phyloP scores from a whole-genome alignment of 495 filamentous ascomycete species.

The Tuber aestivum region DNA sequence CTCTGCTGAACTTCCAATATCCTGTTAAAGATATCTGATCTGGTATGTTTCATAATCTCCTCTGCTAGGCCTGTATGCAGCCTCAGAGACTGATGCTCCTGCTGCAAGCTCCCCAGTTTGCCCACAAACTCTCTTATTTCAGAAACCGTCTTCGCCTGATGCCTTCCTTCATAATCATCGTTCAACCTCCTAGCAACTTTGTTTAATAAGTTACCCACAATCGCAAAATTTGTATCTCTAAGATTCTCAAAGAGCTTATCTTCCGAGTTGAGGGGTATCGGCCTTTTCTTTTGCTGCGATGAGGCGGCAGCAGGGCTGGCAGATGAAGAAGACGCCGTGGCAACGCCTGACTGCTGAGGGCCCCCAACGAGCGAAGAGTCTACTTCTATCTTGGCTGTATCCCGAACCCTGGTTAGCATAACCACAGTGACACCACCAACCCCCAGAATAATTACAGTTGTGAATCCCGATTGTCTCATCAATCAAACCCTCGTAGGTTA shows the following conservation, averaged over 20 bases:
- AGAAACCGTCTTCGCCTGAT: constrained; percentile 75
- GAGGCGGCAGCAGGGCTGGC: constrained; percentile 48
- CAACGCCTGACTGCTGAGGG: constrained; percentile 51
- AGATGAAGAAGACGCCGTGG: constrained; percentile 52
- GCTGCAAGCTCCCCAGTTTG: constrained; percentile 84
- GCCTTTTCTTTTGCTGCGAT: constrained; percentile 70
- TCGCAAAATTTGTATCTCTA: constrained; percentile 89
- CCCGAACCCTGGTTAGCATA: background rate
- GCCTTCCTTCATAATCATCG: constrained; percentile 81
- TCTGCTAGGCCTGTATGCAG: constrained; percentile 87
- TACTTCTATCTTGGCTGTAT: constrained; percentile 76
- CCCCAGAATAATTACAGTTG: constrained; percentile 44
- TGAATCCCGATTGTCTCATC: constrained; percentile 90
- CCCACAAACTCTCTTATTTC: constrained; percentile 90
- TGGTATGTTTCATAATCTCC: constrained; percentile 87
- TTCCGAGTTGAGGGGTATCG: constrained; percentile 80
- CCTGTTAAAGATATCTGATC: constrained; percentile 78
- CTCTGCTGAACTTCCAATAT: constrained; percentile 88
- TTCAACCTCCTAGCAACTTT: constrained; percentile 84
- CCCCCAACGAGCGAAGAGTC: constrained; percentile 83
- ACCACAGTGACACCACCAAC: background rate
- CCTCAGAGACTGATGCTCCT: constrained; percentile 85
- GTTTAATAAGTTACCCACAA: constrained; percentile 81
- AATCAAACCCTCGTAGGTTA: constrained; percentile 94
- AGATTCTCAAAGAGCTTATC: constrained; percentile 86